phyloP scores from a whole-genome alignment of 345 rosid species.

The Sisymbrium altissimum region DNA sequence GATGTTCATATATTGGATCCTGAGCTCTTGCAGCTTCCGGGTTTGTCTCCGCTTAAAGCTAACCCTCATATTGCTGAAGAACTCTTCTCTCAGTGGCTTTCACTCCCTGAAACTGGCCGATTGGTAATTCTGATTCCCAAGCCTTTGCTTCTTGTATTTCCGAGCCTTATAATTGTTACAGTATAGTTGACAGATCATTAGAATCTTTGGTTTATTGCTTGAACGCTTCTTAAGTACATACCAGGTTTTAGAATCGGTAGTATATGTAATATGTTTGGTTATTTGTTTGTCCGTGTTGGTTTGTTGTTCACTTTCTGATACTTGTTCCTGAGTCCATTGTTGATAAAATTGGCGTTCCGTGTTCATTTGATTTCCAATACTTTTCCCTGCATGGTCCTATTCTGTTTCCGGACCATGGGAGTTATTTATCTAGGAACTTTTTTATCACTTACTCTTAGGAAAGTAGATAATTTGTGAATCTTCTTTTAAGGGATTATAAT shows the following conservation, averaged over 20 bases:
- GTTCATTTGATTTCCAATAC: not conserved
- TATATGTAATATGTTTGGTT: not conserved
- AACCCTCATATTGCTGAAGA: conserved; percentile 52
- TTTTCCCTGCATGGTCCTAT: too few species aligned
- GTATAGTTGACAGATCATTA: not conserved
- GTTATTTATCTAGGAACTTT: too few species aligned
- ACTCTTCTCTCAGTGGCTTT: conserved; percentile 83
- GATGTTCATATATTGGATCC: conserved; percentile 50
- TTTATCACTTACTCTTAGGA: too few species aligned
- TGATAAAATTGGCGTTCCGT: not conserved
- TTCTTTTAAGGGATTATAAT: not conserved
- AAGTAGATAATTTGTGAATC: too few species aligned
- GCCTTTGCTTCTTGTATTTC: not conserved
- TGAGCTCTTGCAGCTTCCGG: conserved; percentile 70
- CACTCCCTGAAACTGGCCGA: conserved; percentile 60
- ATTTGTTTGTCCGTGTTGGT: not conserved
- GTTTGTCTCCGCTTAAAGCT: conserved; percentile 56
- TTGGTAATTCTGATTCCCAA: conserved; percentile 44
- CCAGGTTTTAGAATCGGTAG: not conserved
- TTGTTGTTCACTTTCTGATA: not conserved
- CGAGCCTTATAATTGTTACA: not conserved
- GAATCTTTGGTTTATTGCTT: not conserved
- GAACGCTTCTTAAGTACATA: not conserved
- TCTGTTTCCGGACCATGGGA: too few species aligned
- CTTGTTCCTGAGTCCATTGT: not conserved